Evolutionary conservation across 257 asterid species (phyloP).

Genomic region (Solanum sejunctum): DNA sequence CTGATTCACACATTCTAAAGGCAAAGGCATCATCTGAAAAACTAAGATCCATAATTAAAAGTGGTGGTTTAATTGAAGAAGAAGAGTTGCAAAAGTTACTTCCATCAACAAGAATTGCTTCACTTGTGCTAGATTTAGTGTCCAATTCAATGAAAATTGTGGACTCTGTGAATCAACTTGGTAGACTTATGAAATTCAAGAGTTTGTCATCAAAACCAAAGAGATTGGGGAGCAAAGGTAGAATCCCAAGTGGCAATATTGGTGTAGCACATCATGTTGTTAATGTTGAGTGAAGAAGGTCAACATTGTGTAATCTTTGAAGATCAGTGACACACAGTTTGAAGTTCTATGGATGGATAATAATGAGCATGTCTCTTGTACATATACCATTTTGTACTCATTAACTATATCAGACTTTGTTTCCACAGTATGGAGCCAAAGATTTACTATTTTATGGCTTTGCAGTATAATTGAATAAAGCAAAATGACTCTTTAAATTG

Average conservation of each 20-base stretch:
- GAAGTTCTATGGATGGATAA: background rate
- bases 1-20: conserved; percentile 16
- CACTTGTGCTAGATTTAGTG: conserved; percentile 38
- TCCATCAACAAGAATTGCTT: conserved; percentile 40
- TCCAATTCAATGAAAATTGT: conserved; percentile 26
- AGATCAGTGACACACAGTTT: background rate
- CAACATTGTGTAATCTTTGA: background rate
- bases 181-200: conserved; percentile 40
- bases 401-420: background rate
- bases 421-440: no score
- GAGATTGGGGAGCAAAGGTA: background rate
- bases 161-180: conserved; percentile 49
- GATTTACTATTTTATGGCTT: no score
- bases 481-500: no score
- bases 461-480: no score
- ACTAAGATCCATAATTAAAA: conserved; percentile 32
- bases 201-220: background rate
- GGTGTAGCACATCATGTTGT: background rate
- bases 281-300: background rate
- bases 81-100: conserved; percentile 23
- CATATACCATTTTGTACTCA: background rate
- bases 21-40: conserved; percentile 26
- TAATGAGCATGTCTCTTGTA: background rate
- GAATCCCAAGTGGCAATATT: background rate
- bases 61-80: conserved; percentile 15